Conservation (phyloP, 192 early-diverging fungal genomes). For the Backusella circina region DNA sequence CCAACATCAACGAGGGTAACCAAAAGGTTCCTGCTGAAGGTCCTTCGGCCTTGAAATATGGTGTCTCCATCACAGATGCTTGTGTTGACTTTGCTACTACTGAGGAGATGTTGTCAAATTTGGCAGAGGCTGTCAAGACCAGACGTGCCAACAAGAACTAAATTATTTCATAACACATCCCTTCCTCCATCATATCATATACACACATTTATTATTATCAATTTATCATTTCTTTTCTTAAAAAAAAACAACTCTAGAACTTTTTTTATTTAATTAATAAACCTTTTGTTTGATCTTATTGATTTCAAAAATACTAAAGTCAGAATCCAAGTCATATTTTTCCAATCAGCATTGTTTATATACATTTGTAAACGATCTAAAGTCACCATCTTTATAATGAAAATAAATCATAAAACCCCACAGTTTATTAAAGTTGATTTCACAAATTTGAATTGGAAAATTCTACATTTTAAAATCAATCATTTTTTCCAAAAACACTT, state of each 20-base stretch:
- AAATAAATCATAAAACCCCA: no score
- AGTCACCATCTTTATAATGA: no score
- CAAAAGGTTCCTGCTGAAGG: slow-evolving; percentile 77
- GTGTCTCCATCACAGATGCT: slow-evolving; percentile 89
- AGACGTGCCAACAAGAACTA: slow-evolving; percentile 40
- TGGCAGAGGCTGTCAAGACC: slow-evolving; percentile 69
- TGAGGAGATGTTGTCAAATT: slow-evolving; percentile 64
- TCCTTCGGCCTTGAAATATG: slow-evolving; percentile 73
- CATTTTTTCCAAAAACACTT: not conserved
- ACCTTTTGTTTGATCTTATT: not conserved
- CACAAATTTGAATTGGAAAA: not conserved
- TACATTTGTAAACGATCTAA: no score
- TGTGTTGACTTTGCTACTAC: slow-evolving; percentile 94
- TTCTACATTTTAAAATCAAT: not conserved
- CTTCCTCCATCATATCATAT: not conserved
- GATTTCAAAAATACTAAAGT: not conserved
- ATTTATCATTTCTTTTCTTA: no score
- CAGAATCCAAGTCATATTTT: no score
- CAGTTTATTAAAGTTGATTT: not conserved
- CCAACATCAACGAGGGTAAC: slow-evolving; percentile 77
- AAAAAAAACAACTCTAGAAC: not conserved
- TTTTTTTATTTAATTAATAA: not conserved
- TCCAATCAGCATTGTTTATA: no score
- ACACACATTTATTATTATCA: not conserved
- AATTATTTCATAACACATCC: not conserved